Percentiles rank a stretch among this genome's conserved stretches.
phyloP scores from a whole-genome alignment of 164 flowering plant genomes.

The Saururus chinensis region DNA sequence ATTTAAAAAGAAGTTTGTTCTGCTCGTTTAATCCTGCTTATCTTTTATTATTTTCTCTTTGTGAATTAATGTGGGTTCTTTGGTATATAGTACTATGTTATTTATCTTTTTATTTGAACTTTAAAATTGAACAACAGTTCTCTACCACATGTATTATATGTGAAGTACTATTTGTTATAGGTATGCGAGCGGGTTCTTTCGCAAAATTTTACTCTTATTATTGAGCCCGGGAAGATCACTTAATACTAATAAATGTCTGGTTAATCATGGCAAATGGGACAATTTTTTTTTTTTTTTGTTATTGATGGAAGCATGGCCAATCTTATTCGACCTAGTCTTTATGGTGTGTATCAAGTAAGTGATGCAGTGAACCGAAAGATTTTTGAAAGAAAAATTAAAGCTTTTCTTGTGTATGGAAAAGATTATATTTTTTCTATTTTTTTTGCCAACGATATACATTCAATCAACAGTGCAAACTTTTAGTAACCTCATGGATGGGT shows the following conservation, averaged over 20 bases:
- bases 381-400: not conserved
- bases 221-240: conserved; percentile 99
- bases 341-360: conserved; percentile 88
- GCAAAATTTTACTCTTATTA: conserved; percentile 72
- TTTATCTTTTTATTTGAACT: not conserved
- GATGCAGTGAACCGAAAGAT: not conserved
- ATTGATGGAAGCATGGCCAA: conserved; percentile 99
- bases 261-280: conserved; percentile 94
- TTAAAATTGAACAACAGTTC: not conserved
- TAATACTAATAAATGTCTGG: conserved; percentile 91
- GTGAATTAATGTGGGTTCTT: too few species aligned
- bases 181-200: conserved; percentile 81
- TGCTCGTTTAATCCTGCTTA: too few species aligned
- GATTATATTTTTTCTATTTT: not conserved
- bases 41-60: too few species aligned
- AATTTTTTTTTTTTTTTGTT: conserved; percentile 84
- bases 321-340: conserved; percentile 98
- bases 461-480: too few species aligned
- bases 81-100: too few species aligned
- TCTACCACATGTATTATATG: not conserved
- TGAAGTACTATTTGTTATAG: conserved; percentile 23
- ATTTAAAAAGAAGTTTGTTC: too few species aligned
- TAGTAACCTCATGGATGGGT: too few species aligned
- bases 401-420: not conserved
- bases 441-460: too few species aligned